These are phyloP conservation scores for Pestalotiopsis sp. DNA, from an alignment of 2,329 filamentous ascomycete genomes.

Conservation along the genomic window DNA sequence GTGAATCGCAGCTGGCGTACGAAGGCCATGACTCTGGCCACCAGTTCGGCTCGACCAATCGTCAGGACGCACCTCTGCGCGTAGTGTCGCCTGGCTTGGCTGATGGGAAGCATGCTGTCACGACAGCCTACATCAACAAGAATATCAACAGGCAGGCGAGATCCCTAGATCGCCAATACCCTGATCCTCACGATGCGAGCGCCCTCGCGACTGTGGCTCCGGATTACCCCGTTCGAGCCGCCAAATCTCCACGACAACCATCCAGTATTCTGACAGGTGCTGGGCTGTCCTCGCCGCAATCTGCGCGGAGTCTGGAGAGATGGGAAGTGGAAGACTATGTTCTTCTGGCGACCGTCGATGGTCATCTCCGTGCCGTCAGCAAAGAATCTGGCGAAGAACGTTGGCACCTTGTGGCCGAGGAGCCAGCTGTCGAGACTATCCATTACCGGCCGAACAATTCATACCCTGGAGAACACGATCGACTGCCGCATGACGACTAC, in stretches of 20 bases:
- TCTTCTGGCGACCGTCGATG: conserved; percentile 99
- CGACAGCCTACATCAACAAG: conserved; percentile 29
- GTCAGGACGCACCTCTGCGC: conserved; percentile 19
- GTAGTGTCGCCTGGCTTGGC: conserved; percentile 13
- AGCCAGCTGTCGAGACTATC: conserved; percentile 87
- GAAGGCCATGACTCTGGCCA: conserved; percentile 19
- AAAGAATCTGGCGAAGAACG: conserved; percentile 80
- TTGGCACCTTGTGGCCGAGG: conserved; percentile 83
- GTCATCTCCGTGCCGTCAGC: conserved; percentile 89
- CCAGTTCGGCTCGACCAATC: conserved; percentile 27
- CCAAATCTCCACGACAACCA: conserved; percentile 68
- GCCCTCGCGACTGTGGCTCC: conserved; percentile 97
- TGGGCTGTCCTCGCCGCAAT: conserved; percentile 78
- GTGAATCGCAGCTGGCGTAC: conserved; percentile 22
- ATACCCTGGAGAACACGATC: conserved; percentile 51
- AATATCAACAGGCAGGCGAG: conserved; percentile 31
- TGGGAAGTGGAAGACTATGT: conserved; percentile 99
- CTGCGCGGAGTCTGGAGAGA: conserved; percentile 96
- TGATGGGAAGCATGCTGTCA: conserved; percentile 22
- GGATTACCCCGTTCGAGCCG: conserved; percentile 94
- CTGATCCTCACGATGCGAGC: conserved; percentile 74
- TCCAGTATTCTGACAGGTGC: conserved; percentile 57
- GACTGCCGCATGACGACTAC: conserved; percentile 76
- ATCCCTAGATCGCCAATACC: conserved; percentile 35
- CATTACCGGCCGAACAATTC: conserved; percentile 76